Percentiles rank a stretch among this genome's conserved stretches.
phyloP scores from a whole-genome alignment of 2,329 filamentous ascomycete genomes.

The Tolypocladium amazonense region DNA sequence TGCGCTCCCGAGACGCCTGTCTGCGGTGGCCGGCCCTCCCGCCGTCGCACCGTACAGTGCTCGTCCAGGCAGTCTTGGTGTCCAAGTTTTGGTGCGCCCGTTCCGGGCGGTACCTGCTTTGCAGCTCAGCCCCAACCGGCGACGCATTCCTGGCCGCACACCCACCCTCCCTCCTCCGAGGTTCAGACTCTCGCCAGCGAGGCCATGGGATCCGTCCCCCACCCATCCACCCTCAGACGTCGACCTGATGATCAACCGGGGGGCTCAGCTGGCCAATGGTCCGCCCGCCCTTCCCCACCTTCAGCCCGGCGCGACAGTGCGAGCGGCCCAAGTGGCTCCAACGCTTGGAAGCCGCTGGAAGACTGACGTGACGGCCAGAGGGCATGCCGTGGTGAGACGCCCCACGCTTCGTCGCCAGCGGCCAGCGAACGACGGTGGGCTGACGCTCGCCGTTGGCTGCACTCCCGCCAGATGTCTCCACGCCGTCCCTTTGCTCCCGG shows the following conservation, averaged over 20 bases:
- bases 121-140: neutral
- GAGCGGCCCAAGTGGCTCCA: neutral
- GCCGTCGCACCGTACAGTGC: neutral
- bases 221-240: conserved; percentile 1
- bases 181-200: neutral
- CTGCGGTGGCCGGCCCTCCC: neutral
- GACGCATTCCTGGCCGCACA: neutral
- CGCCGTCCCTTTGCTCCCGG: conserved; percentile 9
- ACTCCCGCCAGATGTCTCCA: neutral
- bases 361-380: neutral
- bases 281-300: conserved; percentile 2
- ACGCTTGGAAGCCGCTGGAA: conserved; percentile 11
- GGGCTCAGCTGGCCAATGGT: conserved; percentile 8
- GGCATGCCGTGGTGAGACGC: neutral
- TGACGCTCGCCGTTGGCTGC: neutral
- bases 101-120: neutral
- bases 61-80: too few relatives aligned
- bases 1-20: neutral
- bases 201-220: neutral
- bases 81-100: neutral
- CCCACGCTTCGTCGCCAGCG: neutral
- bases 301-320: conserved; percentile 2
- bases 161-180: neutral
- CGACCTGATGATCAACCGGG: conserved; percentile 12
- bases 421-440: neutral